phyloP scores from a whole-genome alignment of 495 filamentous ascomycete genomes.

The Aspergillus hancockii region DNA sequence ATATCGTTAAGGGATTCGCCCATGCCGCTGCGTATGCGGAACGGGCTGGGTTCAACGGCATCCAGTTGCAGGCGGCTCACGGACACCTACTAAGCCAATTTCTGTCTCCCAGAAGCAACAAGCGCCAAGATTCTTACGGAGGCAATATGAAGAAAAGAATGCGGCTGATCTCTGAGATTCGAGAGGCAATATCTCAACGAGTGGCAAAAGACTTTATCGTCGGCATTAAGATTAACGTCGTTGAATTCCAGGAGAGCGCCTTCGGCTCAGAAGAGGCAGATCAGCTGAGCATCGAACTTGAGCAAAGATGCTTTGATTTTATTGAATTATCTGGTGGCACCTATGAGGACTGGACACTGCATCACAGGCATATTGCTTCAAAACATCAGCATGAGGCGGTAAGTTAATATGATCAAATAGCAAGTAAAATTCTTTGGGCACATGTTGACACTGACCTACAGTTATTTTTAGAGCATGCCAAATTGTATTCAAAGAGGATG shows the following conservation, averaged over 20 bases:
- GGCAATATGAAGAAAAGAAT: constrained; percentile 54
- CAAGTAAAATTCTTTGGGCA: too few species aligned
- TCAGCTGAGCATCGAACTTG: constrained; percentile 55
- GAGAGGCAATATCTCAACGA: constrained; percentile 38
- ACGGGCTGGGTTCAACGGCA: constrained; percentile 60
- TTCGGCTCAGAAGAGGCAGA: constrained; percentile 59
- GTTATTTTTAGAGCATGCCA: too few species aligned
- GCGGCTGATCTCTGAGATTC: constrained; percentile 47
- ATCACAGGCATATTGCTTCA: constrained; percentile 1
- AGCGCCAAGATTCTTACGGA: constrained; percentile 60
- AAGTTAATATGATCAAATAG: constrained; percentile 3
- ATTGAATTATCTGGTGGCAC: constrained; percentile 63
- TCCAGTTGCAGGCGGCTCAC: constrained; percentile 59
- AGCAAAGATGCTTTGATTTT: constrained; percentile 58
- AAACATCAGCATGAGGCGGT: constrained; percentile 50
- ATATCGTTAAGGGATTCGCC: constrained; percentile 52
- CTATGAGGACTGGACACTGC: too few species aligned
- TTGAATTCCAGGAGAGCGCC: constrained; percentile 60
- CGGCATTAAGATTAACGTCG: constrained; percentile 67
- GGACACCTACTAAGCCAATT: constrained; percentile 69
- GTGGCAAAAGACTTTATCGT: constrained; percentile 55
- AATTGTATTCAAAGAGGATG: background rate
- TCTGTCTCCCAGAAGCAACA: constrained; percentile 54
- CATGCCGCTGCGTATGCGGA: constrained; percentile 58
- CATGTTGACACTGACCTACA: too few species aligned